Percentiles rank a stretch among this genome's conserved stretches.
Conservation (phyloP, 2,329 filamentous ascomycete genomes). For the Botrytis aclada region DNA sequence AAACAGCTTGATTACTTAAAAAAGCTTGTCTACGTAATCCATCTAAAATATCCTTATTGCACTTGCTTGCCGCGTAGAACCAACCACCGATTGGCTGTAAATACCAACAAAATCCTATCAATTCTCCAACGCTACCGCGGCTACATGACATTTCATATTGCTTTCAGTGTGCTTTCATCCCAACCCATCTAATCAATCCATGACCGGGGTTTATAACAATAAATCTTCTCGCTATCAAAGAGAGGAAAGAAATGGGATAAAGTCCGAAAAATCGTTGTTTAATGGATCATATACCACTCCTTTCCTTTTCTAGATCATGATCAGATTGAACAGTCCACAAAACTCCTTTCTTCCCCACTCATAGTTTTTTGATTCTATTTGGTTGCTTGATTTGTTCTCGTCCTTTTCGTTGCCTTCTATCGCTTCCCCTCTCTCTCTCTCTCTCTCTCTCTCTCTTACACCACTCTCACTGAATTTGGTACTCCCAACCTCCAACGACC, state of each 20-base stretch:
- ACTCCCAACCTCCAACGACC: not conserved
- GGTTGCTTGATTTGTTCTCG: not conserved
- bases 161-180: not conserved
- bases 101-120: not conserved
- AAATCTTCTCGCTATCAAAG: not conserved
- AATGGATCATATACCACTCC: not conserved
- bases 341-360: constrained; percentile 2
- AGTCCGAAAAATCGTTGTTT: not conserved
- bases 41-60: not conserved
- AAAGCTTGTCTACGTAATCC: constrained; percentile 3
- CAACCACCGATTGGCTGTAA: not conserved
- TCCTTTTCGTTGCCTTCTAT: not conserved
- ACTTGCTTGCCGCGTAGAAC: constrained; percentile 1
- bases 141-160: not conserved
- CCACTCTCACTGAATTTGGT: not conserved
- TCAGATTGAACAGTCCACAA: not conserved
- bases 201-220: not conserved
- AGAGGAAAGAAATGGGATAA: not conserved
- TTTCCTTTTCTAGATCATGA: constrained; percentile 2
- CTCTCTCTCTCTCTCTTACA: not conserved
- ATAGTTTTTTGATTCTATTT: not conserved
- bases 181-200: not conserved
- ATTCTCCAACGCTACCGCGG: not conserved
- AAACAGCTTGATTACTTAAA: not conserved
- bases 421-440: not conserved